phyloP scores from a whole-genome alignment of 176 grass and related monocot species.

The Carex pumila region DNA sequence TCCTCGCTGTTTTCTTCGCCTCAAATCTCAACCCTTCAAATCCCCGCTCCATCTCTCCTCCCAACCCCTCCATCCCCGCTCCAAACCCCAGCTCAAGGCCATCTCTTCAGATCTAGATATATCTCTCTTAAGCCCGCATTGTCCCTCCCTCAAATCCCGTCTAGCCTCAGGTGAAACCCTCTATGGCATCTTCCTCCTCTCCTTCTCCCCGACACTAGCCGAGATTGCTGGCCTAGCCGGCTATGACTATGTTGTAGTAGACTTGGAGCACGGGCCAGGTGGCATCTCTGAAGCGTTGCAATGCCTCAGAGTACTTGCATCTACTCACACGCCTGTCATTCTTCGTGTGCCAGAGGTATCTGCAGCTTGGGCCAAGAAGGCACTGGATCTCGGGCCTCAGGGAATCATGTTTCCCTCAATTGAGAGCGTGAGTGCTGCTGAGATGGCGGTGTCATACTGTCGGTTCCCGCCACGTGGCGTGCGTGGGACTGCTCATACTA shows the following conservation, averaged over 20 bases:
- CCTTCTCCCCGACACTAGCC: conserved; percentile 68
- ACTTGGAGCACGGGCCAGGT: conserved; percentile 89
- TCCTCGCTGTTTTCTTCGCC: not conserved
- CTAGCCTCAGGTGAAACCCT: conserved; percentile 59
- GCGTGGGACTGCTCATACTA: conserved; percentile 81
- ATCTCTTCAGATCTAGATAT: conserved; percentile 18
- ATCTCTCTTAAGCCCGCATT: conserved; percentile 21
- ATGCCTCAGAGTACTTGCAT: conserved; percentile 84
- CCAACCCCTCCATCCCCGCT: not conserved
- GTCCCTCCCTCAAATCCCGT: conserved; percentile 50
- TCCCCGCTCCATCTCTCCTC: not conserved
- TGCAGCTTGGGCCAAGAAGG: conserved; percentile 85
- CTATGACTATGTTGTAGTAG: conserved; percentile 84
- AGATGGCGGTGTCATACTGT: conserved; percentile 42
- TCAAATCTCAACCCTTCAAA: conserved; percentile 11
- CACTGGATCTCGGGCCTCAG: conserved; percentile 77
- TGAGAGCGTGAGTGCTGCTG: conserved; percentile 42
- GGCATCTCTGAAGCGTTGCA: conserved; percentile 67
- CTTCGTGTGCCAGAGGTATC: conserved; percentile 63
- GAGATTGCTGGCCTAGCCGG: conserved; percentile 79
- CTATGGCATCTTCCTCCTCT: conserved; percentile 85
- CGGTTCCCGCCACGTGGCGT: conserved; percentile 76
- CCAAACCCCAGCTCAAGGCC: not conserved
- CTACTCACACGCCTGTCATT: conserved; percentile 49
- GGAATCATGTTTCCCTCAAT: conserved; percentile 76